Evolutionary conservation across 225 moss, liverwort and hornwort species (phyloP).

Genomic region (Polytrichum formosum): DNA sequence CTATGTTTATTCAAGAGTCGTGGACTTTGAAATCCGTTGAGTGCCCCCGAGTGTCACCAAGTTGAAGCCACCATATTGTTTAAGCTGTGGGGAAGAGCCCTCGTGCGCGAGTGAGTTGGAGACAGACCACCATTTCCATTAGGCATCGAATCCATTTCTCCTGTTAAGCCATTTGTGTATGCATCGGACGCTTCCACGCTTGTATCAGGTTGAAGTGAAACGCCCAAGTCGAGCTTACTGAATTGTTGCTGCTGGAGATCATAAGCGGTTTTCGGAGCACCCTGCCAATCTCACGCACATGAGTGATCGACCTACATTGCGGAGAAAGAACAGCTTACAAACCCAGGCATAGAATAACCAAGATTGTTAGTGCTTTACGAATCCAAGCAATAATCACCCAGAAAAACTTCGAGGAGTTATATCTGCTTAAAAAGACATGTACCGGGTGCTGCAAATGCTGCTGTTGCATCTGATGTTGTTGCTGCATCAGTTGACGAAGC

Average conservation of each 20-base stretch:
- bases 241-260: constrained; percentile 44
- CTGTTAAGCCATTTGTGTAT: constrained; percentile 24
- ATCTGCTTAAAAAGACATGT: not conserved
- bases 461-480: constrained; percentile 45
- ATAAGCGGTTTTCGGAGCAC: constrained; percentile 20
- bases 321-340: too few species aligned
- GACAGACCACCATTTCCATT: constrained; percentile 22
- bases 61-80: constrained; percentile 41
- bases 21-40: not conserved
- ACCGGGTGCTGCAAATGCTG: constrained; percentile 43
- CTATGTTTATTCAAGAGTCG: not conserved
- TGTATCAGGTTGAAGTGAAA: constrained; percentile 19
- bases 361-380: too few species aligned
- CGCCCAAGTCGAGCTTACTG: constrained; percentile 36
- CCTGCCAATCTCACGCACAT: constrained; percentile 21
- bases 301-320: too few species aligned
- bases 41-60: constrained; percentile 22
- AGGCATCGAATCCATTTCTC: constrained; percentile 12
- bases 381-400: not conserved
- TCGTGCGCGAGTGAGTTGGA: constrained; percentile 34
- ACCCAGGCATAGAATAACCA: too few species aligned
- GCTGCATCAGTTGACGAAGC: constrained; percentile 50
- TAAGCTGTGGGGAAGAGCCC: constrained; percentile 23
- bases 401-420: not conserved
- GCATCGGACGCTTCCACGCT: constrained; percentile 29